Conservation (phyloP, 75 land plant species). For the Chamaecyparis obtusa region DNA sequence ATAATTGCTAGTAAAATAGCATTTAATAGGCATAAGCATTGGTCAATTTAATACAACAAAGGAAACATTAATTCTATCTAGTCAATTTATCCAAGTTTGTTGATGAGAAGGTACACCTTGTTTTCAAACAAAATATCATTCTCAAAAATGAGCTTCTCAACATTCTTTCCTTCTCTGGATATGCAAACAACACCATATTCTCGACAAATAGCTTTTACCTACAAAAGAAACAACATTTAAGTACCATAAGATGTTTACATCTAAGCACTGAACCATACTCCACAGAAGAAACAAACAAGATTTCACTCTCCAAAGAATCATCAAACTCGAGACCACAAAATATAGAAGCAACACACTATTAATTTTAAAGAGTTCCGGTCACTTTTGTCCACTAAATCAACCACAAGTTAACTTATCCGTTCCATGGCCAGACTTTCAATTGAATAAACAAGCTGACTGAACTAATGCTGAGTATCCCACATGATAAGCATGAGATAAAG, state of each 20-base stretch:
- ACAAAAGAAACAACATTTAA: conserved; percentile 16
- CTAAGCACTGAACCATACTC: neutral
- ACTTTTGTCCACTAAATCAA: neutral
- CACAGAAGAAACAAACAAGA: neutral
- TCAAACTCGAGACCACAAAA: neutral
- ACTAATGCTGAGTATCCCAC: neutral
- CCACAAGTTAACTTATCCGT: neutral
- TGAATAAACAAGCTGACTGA: neutral
- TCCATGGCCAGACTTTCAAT: neutral
- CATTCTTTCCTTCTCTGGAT: conserved; percentile 65
- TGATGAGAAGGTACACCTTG: conserved; percentile 37
- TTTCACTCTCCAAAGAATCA: neutral
- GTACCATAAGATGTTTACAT: neutral
- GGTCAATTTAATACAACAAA: neutral
- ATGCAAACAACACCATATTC: conserved; percentile 85
- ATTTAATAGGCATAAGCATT: neutral
- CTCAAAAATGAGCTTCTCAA: conserved; percentile 46
- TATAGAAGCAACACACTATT: neutral
- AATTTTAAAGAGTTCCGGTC: neutral
- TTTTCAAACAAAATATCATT: conserved; percentile 58
- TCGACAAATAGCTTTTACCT: conserved; percentile 66
- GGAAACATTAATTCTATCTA: neutral
- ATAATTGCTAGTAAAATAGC: neutral
- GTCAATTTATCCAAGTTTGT: neutral
- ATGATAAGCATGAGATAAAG: neutral